Evolutionary conservation across 2,329 filamentous ascomycete species (phyloP), one percentile per base, ranked within the genome.

Genomic region (Claviceps purpurea): DNA sequence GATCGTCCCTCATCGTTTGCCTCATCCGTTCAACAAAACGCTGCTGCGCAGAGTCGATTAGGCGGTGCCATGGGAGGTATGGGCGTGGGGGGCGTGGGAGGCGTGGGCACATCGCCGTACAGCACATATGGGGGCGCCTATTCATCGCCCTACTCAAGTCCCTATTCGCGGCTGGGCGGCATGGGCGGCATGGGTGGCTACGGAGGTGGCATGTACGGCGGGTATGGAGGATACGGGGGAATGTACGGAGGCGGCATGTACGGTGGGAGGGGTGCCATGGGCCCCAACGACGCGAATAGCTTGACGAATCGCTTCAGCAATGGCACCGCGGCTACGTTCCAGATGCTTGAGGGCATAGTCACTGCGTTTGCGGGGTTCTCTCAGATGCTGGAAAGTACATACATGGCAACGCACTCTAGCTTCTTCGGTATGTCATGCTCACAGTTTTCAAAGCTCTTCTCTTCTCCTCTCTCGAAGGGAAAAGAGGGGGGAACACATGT

Each of bases 301-400:
- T 73, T 98, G 66, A 96, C 91, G n/a, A 87, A 94, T 65, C 85
- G 87, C 50, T 96, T 97, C 74, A 88, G 84, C 65, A 90, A 95
- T 68, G 93, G 87, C 73, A 98, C 94, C 0, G 87, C 93, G 61
- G 88, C 91, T 11, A 98, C 93, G 0, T 98, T 98, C 65, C 93
- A 97, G 74, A 89, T 98, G 77, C 89, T 98, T 50, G 93, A 98
- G 72, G 93, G 90, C 60, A 87, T 98, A 53, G 93, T 98, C 14
- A 88, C 89, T 24, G 90, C 93, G 2, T 98, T 98, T 73, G 90
- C 90, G 20, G 93, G 94, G 0, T 97, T 98, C 65, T 89, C 94
- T 13, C 93, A 98, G 73, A 98, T 98, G 93, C 77, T 98, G 30
- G 93, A 98, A 71, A 97, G 93, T 73, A 97, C 93, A 11, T 98